phyloP scores from a whole-genome alignment of 352 stramenopile species.

The Phytophthora niederhauseri region DNA sequence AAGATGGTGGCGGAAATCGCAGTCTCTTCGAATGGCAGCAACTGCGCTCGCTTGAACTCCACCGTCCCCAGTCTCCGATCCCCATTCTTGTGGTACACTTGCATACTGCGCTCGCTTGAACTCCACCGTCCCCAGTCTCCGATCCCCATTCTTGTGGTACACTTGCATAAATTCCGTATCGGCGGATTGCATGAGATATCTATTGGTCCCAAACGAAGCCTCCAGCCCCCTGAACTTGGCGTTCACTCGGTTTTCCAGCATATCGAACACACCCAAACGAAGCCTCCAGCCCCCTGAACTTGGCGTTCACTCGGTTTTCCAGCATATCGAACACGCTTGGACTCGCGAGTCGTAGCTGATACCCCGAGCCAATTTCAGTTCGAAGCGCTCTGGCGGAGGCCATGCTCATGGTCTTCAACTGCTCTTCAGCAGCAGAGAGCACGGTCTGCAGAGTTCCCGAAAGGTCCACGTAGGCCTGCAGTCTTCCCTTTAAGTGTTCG shows the following conservation, averaged over 20 bases:
- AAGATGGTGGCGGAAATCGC: conserved; percentile 4
- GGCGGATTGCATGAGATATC: neutral
- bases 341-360: neutral
- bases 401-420: neutral
- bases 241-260: conserved; percentile 6
- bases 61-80: neutral
- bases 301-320: neutral
- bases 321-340: conserved; percentile 5
- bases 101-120: neutral
- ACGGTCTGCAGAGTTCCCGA: neutral
- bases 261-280: conserved; percentile 5
- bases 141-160: neutral
- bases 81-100: neutral
- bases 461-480: conserved; percentile 2
- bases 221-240: neutral
- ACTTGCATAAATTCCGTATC: conserved; percentile 10
- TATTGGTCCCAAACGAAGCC: neutral
- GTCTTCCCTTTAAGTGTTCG: neutral
- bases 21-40: conserved; percentile 7
- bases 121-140: neutral
- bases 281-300: neutral
- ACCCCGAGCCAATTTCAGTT: neutral
- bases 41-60: conserved; percentile 2
- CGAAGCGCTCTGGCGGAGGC: neutral
- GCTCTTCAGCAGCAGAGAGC: neutral